Base-by-base conservation (phyloP, 805 yeast species). In the Cyberlindnera mississippiensis region DNA sequence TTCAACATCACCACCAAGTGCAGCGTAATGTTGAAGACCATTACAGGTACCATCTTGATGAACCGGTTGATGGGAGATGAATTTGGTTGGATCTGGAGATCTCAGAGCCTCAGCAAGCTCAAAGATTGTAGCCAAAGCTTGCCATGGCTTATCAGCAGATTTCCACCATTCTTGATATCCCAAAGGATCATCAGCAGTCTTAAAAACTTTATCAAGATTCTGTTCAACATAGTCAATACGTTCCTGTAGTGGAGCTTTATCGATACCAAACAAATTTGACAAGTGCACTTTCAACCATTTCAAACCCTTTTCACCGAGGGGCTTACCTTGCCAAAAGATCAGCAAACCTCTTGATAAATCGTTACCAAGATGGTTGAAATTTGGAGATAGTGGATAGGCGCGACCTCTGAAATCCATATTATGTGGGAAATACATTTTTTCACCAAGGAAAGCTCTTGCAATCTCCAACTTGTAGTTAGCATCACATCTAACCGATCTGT, bases 381-480 rank as follows among this genome's bases (percentile, higher is more conserved):
- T 85, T 18, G 91, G 89, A 2, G 89, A 77, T 32, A 85, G 62
- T 18, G 95, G 95, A 55, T 85, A 85, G 2, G 91, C 88, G 62
- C 95, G 75, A 7, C 95, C 95, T 64, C 95, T 75, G 56, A 85
- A 85, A 61, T 85, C 95, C 42, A 85, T 65, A 48, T 83, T 83
- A 57, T 85, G 91, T 8, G 95, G 93, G 67, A 85, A 85, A 57
- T 74, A 84, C 53, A 85, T 75, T 52, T 73, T 73, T 60, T 85
- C 93, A 18, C 95, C 95, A 19, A 84, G 64, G 63, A 83, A 88
- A 0, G 96, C 96, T 50, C 98, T 75, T 1, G 99, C 98, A 58
- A 93, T 88, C 62, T 93, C 99, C 39, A 93, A 66, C 61, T 88
- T 93, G 62, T 93, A 93, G 61, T 93, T 91, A 48, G 86, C 73